Conservation (phyloP, 2,329 filamentous ascomycete genomes). For the Diaporthe citriasiana region DNA sequence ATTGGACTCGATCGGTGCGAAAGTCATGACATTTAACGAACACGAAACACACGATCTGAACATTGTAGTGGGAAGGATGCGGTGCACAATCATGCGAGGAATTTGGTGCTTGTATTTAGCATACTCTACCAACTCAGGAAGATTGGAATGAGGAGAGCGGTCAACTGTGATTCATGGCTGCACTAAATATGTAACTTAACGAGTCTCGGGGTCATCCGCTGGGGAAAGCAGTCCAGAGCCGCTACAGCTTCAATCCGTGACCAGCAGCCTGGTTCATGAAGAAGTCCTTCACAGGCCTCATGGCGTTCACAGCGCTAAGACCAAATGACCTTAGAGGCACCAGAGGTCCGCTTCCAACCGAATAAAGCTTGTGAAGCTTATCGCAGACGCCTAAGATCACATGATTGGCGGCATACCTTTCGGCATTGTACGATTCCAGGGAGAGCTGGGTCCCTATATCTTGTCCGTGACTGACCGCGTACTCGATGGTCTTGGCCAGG, state of each 20-base stretch:
- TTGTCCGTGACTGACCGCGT: slow-evolving; percentile 84
- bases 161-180: not conserved
- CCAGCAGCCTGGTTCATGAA: slow-evolving; percentile 83
- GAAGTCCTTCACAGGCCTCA: slow-evolving; percentile 84
- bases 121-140: not conserved
- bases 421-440: slow-evolving; percentile 84
- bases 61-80: not conserved
- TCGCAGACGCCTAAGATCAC: slow-evolving; percentile 85
- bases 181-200: not conserved
- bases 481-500: slow-evolving; percentile 80
- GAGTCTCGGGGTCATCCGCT: not conserved
- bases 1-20: not conserved
- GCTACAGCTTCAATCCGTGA: slow-evolving; percentile 61
- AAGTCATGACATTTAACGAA: not conserved
- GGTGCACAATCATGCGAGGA: not conserved
- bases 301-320: slow-evolving; percentile 79
- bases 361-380: slow-evolving; percentile 93
- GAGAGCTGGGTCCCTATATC: slow-evolving; percentile 86
- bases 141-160: not conserved
- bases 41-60: too few species aligned
- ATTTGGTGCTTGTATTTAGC: not conserved
- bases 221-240: not conserved
- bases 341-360: slow-evolving; percentile 82
- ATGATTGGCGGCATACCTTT: slow-evolving; percentile 87
- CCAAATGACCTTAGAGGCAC: slow-evolving; percentile 85